A percentile compares a stretch with the other conserved stretches of the same genome.
These are phyloP conservation scores for Pseudocercospora crystallina DNA, from an alignment of 2,329 filamentous ascomycete species.

Conservation along the genomic window DNA sequence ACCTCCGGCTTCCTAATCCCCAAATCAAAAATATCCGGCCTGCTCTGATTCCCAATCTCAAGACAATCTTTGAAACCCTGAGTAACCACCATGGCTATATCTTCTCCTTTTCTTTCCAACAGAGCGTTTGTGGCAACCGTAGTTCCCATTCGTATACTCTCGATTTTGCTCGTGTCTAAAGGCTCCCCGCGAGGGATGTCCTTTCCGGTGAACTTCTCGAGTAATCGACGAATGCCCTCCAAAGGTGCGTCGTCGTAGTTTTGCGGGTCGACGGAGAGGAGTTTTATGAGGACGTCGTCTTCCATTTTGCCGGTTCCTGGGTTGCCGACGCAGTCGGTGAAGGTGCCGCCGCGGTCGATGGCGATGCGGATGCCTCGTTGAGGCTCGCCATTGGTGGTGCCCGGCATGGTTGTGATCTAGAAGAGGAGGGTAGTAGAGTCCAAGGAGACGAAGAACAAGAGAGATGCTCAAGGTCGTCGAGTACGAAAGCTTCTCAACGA, in stretches of 20 bases:
- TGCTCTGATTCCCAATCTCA: slow-evolving; percentile 84
- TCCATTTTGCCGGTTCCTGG: slow-evolving; percentile 65
- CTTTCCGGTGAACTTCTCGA: slow-evolving; percentile 71
- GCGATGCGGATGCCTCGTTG: slow-evolving; percentile 68
- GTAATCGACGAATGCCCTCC: slow-evolving; percentile 83
- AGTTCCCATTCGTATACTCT: slow-evolving; percentile 93
- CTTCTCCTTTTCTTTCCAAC: slow-evolving; percentile 85
- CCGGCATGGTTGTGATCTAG: slow-evolving; percentile 9
- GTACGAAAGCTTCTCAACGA: neutral
- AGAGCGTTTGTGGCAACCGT: slow-evolving; percentile 92
- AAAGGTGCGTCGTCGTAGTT: slow-evolving; percentile 91
- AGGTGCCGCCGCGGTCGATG: slow-evolving; percentile 80
- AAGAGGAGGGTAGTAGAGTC: neutral
- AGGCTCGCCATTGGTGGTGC: slow-evolving; percentile 13
- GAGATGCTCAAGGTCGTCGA: neutral
- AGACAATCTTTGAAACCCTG: slow-evolving; percentile 86
- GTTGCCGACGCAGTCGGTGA: slow-evolving; percentile 89
- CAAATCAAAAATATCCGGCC: slow-evolving; percentile 87
- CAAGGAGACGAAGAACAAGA: no score
- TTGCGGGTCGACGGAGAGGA: slow-evolving; percentile 83
- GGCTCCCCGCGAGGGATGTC: slow-evolving; percentile 78
- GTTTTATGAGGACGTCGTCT: slow-evolving; percentile 80
- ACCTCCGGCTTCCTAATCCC: slow-evolving; percentile 85
- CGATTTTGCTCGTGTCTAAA: slow-evolving; percentile 78
- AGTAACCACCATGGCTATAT: slow-evolving; percentile 82